Base-by-base conservation (phyloP, 257 asterid species). In the Cruciata laevipes region DNA sequence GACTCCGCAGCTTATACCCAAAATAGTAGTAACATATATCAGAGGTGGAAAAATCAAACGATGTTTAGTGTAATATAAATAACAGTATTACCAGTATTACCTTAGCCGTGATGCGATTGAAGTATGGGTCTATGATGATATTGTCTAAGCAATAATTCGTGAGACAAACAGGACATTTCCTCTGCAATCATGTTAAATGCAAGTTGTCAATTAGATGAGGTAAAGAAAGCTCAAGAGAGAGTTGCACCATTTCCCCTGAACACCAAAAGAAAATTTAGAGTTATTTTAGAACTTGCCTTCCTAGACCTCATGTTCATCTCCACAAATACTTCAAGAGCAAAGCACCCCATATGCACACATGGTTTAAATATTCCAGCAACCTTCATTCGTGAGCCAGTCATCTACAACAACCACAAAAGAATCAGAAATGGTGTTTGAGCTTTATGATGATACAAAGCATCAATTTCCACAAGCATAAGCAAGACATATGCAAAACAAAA, bases 161-260 rank as follows among this genome's bases (percentile, higher is more conserved):
- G 78, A 90, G 80, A 85, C 99, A 94, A 72, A 88, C 77, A 68
- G 97, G 99, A 65, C 99, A 94, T 74, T 94, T 97, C 97, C 99
- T 90, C 99, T 94, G 89, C 91, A 94, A 63, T 59, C 77, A 83
- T 61, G 80, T 67, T 68, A 33, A 75, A 76, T 20, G 65, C 37
- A 35, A 18, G 30, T 42, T 47, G 55, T 20, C 14, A 23, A 25
- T 53, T 5, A 55, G 42, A 18, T 53, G 7, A 21, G 51, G 49
- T 11, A 67, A 52, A n/a, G 10, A 55, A 33, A 32, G 37, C n/a
- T 33, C 32, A 53, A 53, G 11, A 37, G n/a, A 66, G 47, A 32
- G 35, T 37, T 35, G 66, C 42, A 13, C 17, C 37, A 11, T 32
- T 40, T 17, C 30, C 49, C 30, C 51, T 8, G 12, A 13, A 20